phyloP scores from a whole-genome alignment of 2,329 filamentous ascomycete species.

The Neurospora sp. region DNA sequence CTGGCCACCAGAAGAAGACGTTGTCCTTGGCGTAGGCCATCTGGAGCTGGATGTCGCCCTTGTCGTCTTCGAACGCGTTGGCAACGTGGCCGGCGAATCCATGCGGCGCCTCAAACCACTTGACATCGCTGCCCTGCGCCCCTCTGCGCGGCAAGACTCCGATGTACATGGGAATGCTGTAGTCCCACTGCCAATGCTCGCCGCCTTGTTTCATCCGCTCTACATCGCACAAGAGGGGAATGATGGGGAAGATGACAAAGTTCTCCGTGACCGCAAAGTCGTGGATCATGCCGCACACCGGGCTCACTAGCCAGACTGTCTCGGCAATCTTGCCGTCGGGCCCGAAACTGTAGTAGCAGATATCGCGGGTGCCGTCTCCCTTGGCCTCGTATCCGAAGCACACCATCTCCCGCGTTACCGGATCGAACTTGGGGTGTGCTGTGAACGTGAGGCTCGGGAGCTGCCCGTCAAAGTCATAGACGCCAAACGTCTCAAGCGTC shows the following conservation, averaged over 20 bases:
- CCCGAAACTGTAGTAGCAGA: slow-evolving; percentile 25
- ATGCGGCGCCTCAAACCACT: slow-evolving; percentile 28
- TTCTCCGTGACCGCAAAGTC: slow-evolving; percentile 32
- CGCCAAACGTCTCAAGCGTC: slow-evolving; percentile 30
- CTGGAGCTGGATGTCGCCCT: slow-evolving; percentile 24
- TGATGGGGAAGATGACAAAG: slow-evolving; percentile 29
- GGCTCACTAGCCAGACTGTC: slow-evolving; percentile 19
- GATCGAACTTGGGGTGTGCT: slow-evolving; percentile 33
- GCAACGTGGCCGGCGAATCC: slow-evolving; percentile 26
- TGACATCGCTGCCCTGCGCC: slow-evolving; percentile 23
- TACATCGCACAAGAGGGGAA: slow-evolving; percentile 24
- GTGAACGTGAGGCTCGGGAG: slow-evolving; percentile 28
- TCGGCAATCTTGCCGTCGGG: slow-evolving; percentile 22
- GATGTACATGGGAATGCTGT: slow-evolving; percentile 16
- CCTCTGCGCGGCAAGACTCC: slow-evolving; percentile 16
- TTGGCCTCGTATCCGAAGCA: slow-evolving; percentile 32
- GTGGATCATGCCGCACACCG: slow-evolving; percentile 30
- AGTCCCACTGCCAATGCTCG: slow-evolving; percentile 30
- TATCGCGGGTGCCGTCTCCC: slow-evolving; percentile 28
- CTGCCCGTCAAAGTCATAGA: slow-evolving; percentile 32
- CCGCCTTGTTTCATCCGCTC: slow-evolving; percentile 28
- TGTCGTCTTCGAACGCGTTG: slow-evolving; percentile 27
- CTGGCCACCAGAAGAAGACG: slow-evolving; percentile 32
- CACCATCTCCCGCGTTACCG: slow-evolving; percentile 28
- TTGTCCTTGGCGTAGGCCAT: slow-evolving; percentile 27